Evolutionary conservation across 202 grass and related monocot species (phyloP).

Genomic region (Cymbopogon flexuosus): DNA sequence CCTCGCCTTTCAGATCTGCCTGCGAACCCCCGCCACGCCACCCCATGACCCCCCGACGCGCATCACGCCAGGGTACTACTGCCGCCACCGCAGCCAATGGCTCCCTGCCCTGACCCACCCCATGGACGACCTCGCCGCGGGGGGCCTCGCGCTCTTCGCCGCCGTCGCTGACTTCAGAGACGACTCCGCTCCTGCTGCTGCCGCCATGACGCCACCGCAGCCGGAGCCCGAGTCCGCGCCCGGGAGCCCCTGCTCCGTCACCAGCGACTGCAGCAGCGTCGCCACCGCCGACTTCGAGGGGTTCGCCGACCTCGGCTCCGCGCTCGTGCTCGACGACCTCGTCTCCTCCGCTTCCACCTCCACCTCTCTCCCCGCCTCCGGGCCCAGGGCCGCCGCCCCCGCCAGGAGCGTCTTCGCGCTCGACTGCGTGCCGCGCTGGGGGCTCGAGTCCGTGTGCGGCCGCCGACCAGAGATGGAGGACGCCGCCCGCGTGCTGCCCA

Average conservation of each 20-base stretch:
- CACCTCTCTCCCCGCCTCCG: background rate
- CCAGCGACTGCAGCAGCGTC: slow-evolving; percentile 63
- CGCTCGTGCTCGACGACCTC: slow-evolving; percentile 35
- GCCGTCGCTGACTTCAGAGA: slow-evolving; percentile 25
- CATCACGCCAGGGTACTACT: background rate
- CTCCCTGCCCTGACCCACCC: background rate
- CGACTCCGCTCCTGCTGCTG: slow-evolving; percentile 10
- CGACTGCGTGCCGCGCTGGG: slow-evolving; percentile 61
- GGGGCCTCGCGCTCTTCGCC: slow-evolving; percentile 15
- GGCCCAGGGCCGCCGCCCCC: background rate
- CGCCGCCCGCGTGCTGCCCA: slow-evolving; percentile 34
- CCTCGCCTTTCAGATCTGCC: background rate
- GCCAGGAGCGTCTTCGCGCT: slow-evolving; percentile 45
- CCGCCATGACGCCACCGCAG: background rate
- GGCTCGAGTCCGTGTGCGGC: slow-evolving; percentile 50
- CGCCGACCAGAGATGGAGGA: slow-evolving; percentile 83
- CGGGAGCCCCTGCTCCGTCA: slow-evolving; percentile 50
- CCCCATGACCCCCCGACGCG: slow-evolving; percentile 7
- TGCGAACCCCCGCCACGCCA: background rate
- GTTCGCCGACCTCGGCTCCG: slow-evolving; percentile 13
- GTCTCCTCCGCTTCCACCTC: background rate
- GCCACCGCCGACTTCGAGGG: slow-evolving; percentile 46
- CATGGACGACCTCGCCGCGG: slow-evolving; percentile 9
- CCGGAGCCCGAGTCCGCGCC: slow-evolving; percentile 7
- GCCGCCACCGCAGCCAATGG: background rate